phyloP scores from a whole-genome alignment of 208 protist species.

The Wallacemonas rigidus region DNA sequence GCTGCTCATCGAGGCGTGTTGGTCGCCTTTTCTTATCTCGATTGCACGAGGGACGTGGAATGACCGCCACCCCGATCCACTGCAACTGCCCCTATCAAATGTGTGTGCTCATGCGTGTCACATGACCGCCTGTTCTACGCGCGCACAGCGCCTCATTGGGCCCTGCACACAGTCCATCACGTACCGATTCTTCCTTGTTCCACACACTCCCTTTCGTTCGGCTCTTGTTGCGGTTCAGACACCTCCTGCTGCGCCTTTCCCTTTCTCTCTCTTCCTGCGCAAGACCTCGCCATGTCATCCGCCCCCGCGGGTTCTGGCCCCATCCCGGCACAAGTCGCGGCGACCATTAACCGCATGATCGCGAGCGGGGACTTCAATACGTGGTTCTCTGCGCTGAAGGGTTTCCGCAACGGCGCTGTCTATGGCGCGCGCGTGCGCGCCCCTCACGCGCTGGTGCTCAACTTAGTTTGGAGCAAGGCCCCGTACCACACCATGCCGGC shows the following conservation, averaged over 20 bases:
- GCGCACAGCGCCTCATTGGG: no score
- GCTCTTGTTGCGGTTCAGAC: background rate
- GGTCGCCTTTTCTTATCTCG: no score
- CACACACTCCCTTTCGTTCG: no score
- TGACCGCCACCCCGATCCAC: no score
- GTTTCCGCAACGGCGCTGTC: constrained; percentile 85
- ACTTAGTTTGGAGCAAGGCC: constrained; percentile 80
- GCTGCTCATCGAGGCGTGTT: no score
- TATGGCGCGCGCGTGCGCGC: constrained; percentile 85
- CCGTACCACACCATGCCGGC: constrained; percentile 56
- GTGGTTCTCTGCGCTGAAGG: constrained; percentile 76
- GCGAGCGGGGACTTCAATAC: constrained; percentile 56
- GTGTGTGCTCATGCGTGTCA: no score
- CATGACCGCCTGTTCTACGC: no score
- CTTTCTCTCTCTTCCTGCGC: constrained; percentile 10
- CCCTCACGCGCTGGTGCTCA: constrained; percentile 89
- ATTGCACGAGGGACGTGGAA: no score
- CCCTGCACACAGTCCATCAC: no score
- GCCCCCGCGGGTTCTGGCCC: background rate
- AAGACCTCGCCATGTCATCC: constrained; percentile 15
- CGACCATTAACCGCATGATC: constrained; percentile 68
- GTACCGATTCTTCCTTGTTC: no score
- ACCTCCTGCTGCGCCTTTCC: background rate
- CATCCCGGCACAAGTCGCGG: background rate
- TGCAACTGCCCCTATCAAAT: no score